phyloP scores from a whole-genome alignment of 495 filamentous ascomycete species.

The Aspergillus affinis region DNA sequence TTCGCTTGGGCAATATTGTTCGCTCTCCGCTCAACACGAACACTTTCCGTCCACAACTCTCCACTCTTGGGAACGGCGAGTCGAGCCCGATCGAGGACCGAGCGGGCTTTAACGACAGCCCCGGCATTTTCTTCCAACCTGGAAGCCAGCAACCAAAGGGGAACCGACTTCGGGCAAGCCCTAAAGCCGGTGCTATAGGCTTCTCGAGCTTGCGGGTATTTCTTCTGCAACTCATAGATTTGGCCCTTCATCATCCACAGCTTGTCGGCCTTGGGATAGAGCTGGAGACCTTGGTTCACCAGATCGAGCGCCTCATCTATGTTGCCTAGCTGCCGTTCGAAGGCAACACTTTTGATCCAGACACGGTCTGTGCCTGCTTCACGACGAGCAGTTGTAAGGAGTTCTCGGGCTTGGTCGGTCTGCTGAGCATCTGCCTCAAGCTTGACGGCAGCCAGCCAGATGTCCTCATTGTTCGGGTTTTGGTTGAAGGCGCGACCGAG shows the following conservation, averaged over 20 bases:
- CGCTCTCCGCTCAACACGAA: conserved; percentile 88
- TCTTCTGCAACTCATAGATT: conserved; percentile 80
- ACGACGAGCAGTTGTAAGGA: conserved; percentile 75
- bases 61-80: conserved; percentile 81
- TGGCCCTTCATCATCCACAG: conserved; percentile 99
- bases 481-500: conserved; percentile 87
- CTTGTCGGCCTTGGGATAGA: conserved; percentile 85
- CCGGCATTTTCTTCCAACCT: conserved; percentile 85
- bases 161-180: conserved; percentile 76
- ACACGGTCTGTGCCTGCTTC: conserved; percentile 93
- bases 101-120: conserved; percentile 84
- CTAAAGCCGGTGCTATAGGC: conserved; percentile 88
- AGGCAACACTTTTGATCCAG: conserved; percentile 92
- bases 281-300: conserved; percentile 78
- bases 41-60: conserved; percentile 86
- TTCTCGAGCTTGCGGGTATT: conserved; percentile 81
- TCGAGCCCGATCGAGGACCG: conserved; percentile 84
- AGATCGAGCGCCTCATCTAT: conserved; percentile 79
- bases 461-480: conserved; percentile 93
- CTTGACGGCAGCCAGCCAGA: conserved; percentile 94
- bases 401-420: conserved; percentile 73
- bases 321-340: conserved; percentile 82
- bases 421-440: conserved; percentile 85
- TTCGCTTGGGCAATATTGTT: conserved; percentile 82
- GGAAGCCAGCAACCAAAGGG: conserved; percentile 85